phyloP scores from a whole-genome alignment of 2,329 filamentous ascomycete genomes.

The Mycosphaerella sp. region DNA sequence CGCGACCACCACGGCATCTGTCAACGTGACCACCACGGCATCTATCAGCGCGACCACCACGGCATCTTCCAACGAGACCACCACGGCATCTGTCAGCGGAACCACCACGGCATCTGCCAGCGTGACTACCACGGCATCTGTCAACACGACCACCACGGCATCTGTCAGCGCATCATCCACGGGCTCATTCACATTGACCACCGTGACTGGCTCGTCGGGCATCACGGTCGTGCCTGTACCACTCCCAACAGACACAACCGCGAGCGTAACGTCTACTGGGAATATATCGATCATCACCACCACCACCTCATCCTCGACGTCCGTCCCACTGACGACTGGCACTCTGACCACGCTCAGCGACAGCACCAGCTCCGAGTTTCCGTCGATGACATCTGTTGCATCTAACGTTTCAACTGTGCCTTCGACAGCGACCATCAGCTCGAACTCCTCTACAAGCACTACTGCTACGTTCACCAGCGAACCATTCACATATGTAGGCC shows the following conservation, averaged over 20 bases:
- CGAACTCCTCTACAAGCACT: not conserved
- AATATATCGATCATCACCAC: slow-evolving; percentile 15
- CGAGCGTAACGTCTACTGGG: slow-evolving; percentile 19
- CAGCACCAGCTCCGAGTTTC: slow-evolving; percentile 6
- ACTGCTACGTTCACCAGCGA: not conserved
- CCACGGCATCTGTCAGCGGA: slow-evolving; percentile 17
- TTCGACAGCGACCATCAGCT: not conserved
- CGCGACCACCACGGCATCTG: slow-evolving; percentile 14
- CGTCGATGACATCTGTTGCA: not conserved
- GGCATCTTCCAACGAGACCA: slow-evolving; percentile 14
- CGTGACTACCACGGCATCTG: slow-evolving; percentile 16
- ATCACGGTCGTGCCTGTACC: slow-evolving; percentile 24
- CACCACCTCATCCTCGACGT: slow-evolving; percentile 13
- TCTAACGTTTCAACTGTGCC: not conserved
- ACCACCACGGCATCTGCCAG: slow-evolving; percentile 15
- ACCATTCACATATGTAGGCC: not conserved
- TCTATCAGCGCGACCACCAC: slow-evolving; percentile 7
- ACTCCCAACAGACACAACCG: slow-evolving; percentile 16
- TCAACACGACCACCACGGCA: slow-evolving; percentile 7
- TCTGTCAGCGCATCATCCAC: slow-evolving; percentile 19
- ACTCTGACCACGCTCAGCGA: slow-evolving; percentile 10
- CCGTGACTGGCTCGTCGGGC: slow-evolving; percentile 16
- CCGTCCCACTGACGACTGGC: slow-evolving; percentile 20
- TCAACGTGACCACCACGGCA: slow-evolving; percentile 17
- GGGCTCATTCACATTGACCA: slow-evolving; percentile 18